phyloP scores from a whole-genome alignment of 2,329 filamentous ascomycete genomes.

The Trichoderma aggressivum region DNA sequence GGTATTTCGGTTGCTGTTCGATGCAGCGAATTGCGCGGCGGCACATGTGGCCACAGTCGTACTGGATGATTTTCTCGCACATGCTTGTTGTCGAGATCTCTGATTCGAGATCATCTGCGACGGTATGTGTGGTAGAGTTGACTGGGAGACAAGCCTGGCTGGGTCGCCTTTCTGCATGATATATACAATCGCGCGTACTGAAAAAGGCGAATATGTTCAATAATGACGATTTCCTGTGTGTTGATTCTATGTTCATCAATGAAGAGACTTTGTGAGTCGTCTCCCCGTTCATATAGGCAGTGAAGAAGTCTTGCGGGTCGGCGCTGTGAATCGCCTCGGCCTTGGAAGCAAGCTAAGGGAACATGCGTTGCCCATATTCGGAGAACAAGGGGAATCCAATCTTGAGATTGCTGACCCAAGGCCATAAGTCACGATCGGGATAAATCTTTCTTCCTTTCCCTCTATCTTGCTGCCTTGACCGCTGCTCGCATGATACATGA shows the following conservation, averaged over 20 bases:
- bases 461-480: no score
- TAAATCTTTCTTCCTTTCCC: no score
- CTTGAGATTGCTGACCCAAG: no score
- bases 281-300: background rate
- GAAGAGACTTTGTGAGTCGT: no score
- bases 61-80: constrained; percentile 25
- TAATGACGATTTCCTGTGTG: background rate
- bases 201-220: background rate
- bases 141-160: background rate
- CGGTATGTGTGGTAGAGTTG: background rate
- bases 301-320: background rate
- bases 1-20: background rate
- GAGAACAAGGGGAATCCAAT: no score
- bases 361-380: no score
- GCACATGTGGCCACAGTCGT: constrained; percentile 24
- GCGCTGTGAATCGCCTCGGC: background rate
- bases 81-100: constrained; percentile 13
- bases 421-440: no score
- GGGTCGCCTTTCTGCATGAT: background rate
- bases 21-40: constrained; percentile 6
- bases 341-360: background rate
- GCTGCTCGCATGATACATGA: no score
- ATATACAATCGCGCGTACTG: background rate
- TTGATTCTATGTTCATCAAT: background rate
- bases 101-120: background rate